Base-by-base conservation (phyloP, 129 eudicot species). In the Centella asiatica region DNA sequence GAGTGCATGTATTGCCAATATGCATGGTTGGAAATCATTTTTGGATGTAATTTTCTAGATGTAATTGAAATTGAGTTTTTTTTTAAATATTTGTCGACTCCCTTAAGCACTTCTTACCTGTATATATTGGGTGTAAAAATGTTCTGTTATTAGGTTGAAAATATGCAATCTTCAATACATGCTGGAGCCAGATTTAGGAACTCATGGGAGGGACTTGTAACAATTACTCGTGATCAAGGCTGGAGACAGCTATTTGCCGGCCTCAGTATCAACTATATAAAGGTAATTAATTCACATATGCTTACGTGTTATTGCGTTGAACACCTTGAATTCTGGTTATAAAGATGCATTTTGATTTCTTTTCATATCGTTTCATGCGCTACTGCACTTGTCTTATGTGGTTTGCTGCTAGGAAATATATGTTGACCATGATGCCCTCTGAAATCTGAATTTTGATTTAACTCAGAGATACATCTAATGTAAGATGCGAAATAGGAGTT, bases 241-340 rank as follows among this genome's bases (percentile, higher is more conserved):
- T 90, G 98, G 95, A 81, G 85, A 50, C 98, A 86, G 60, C 57
- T 90, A 62, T 90, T 87, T 84, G 98, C 98, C 50, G 98, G 98
- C 53, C 94, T 90, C 60, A 90, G 98, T 78, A 87, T 90, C 24
- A 90, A 90, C 65, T 90, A 81, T 58, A 84, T 90, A 18, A 90
- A 90, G 96, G 96, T 88, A 64, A 57, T 2, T 67, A 18, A 29
- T 17, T 39, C 3, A 29, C 25, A 11, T 24, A 33, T 67, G 56
- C 54, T 55, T 40, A 12, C 46, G 26, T 36, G 24, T 17, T 32
- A 31, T 25, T 56, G 17, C 44, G 18, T 19, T 32, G 10, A 56
- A 22, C 25, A 7, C n/a, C 24, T n/a, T 32, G 44, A 32, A 17
- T 31, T 14, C 44, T 20, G 63, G 46, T 23, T 60, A 25, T 40